Base-by-base conservation (phyloP, 352 stramenopile genomes). In the Globisporangium polare region DNA sequence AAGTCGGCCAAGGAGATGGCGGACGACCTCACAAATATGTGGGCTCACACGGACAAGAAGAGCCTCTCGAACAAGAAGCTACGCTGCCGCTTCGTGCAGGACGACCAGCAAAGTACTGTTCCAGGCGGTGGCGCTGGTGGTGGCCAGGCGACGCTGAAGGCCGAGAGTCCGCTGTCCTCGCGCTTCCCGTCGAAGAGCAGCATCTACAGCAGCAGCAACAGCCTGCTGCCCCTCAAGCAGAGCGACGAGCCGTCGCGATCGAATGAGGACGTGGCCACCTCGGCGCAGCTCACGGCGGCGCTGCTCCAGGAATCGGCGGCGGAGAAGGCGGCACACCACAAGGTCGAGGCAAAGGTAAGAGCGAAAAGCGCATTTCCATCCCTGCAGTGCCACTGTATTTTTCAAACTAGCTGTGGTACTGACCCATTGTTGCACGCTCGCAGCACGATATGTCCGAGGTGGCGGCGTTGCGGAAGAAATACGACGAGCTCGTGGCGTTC, bases 401-500 rank as follows among this genome's bases (percentile, higher is more conserved):
- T 10, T 27, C n/a, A n/a, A n/a, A n/a, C 35, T 15, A 24, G 18
- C 47, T 20, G n/a, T 39, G 10, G 2, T 12, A 39, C 33, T 39
- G 7, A 12, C 13, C 10, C 10, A 39, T 39, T 39, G 33, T 15
- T 39, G 13, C 7, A 54, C 27, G 22, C 39, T 3, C 17, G 41
- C 42, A 92, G 59, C 81, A 90, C 59, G 59, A 72, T 15, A 75
- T 87, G 12, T 65, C 77, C 27, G 81, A 94, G 43, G 72, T 92
- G 20, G 78, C 74, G 29, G 71, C 70, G 17, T 64, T 96, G 27
- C 83, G 86, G 52, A 94, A 94, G 73, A 96, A 96, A 72, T 96
- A 96, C 65, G 85, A 94, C 60, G 87, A 96, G 83, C 76, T 96
- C 59, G 87, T 96, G 63, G 77, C 83, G 53, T 96, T 94, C 66